Conservation (phyloP, 2,329 filamentous ascomycete species). For the Phaeosphaeria sp. region DNA sequence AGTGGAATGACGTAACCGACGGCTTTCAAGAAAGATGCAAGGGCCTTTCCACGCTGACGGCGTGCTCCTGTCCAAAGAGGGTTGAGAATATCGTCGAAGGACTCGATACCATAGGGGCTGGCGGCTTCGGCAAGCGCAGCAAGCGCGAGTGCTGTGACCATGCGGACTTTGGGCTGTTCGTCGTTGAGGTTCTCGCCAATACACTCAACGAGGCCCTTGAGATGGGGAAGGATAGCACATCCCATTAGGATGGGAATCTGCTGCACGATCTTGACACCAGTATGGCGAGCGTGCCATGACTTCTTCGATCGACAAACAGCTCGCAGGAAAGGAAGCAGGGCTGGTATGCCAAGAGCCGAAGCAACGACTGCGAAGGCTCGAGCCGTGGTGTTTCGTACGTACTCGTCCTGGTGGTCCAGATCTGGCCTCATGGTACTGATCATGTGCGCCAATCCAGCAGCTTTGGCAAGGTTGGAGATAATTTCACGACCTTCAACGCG, state of each 20-base stretch:
- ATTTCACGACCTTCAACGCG: conserved; percentile 98
- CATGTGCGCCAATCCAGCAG: conserved; percentile 96
- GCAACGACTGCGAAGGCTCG: conserved; percentile 97
- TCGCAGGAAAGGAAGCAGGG: conserved; percentile 90
- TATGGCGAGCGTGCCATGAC: conserved; percentile 97
- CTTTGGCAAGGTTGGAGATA: conserved; percentile 96
- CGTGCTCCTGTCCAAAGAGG: conserved; percentile 95
- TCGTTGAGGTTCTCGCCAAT: conserved; percentile 96
- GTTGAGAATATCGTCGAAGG: conserved; percentile 96
- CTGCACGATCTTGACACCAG: conserved; percentile 98
- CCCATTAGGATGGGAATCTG: conserved; percentile 99
- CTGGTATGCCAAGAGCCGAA: conserved; percentile 93
- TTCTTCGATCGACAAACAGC: conserved; percentile 98
- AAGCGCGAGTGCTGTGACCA: conserved; percentile 93
- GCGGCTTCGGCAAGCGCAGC: conserved; percentile 94
- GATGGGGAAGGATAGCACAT: conserved; percentile 91
- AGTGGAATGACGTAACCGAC: conserved; percentile 98
- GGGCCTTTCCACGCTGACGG: conserved; percentile 94
- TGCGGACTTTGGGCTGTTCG: conserved; percentile 96
- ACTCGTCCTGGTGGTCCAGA: conserved; percentile 98
- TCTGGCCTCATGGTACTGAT: conserved; percentile 99
- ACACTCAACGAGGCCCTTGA: conserved; percentile 95
- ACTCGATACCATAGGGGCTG: conserved; percentile 98
- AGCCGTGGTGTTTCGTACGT: conserved; percentile 96
- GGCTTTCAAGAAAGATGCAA: conserved; percentile 95